Evolutionary conservation across 148 eudicot species (phyloP), one percentile per base, ranked within the genome.

Genomic region (Silene conica): DNA sequence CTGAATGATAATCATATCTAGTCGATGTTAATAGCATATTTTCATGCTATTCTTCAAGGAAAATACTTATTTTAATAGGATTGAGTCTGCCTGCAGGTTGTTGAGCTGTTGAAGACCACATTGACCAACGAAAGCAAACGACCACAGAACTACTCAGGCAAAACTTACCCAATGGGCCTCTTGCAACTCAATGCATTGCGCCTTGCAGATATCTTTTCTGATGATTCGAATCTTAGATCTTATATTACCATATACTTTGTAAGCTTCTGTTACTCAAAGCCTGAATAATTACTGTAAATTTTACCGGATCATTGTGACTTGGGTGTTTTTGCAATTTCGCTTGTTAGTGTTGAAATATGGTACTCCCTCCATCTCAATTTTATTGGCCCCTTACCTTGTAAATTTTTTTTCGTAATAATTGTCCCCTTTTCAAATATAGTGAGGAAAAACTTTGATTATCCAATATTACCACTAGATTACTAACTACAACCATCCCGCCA

Each of bases 151-250:
- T 65, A 75, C 72, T 77, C 82, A 45, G 87, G 82, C 31, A 84
- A 79, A 79, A 77, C 74, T 61, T 82, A 83, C 63, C 96, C 92
- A 18, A 90, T 71, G 70, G 99, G 97, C 52, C 89, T 86, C 71
- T 76, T 96, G 85, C 95, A 90, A 75, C 90, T 96, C 71, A 96
- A 90, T 83, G 89, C 95, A 64, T 84, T 96, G 84, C 99, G 99
- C 69, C 77, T 92, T 74, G 82, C 89, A 48, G 99, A 96, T 75
- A 85, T 96, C 71, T 88, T 96, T 82, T 96, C 99, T 64, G 99
- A 96, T 85, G 99, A 96, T 85, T 92, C 99, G 69, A 96, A 96
- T 83, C 89, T 96, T 72, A 89, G 97, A 72, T 83, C 96, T 63
- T 92, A 76, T 73, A 78, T 96, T 69, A 92, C 88, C 28, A 67